phyloP scores from a whole-genome alignment of 2,329 filamentous ascomycete species.

The Didymella keratinophila region DNA sequence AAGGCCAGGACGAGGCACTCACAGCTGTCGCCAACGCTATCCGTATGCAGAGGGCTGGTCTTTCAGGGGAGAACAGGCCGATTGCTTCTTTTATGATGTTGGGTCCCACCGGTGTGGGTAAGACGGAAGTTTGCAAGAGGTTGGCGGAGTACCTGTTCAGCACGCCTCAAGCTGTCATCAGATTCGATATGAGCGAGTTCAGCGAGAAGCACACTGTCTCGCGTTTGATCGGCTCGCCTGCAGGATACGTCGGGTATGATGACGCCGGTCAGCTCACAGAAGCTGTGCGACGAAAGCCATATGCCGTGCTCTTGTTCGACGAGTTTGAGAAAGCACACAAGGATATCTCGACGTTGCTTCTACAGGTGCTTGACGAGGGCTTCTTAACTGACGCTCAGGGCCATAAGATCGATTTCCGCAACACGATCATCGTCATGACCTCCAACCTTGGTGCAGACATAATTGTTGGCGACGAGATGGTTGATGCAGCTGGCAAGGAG shows the following conservation, averaged over 20 bases:
- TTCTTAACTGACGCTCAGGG: conserved; percentile 95
- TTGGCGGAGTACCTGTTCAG: conserved; percentile 93
- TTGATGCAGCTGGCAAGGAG: conserved; percentile 64
- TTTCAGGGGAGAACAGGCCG: conserved; percentile 90
- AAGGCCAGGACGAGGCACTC: conserved; percentile 93
- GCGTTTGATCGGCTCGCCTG: conserved; percentile 88
- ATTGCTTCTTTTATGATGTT: conserved; percentile 97
- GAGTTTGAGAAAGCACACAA: conserved; percentile 98
- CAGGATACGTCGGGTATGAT: conserved; percentile 93
- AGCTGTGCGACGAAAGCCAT: conserved; percentile 92
- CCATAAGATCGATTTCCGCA: conserved; percentile 95
- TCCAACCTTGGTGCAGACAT: conserved; percentile 95
- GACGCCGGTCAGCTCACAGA: conserved; percentile 96
- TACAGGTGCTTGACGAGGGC: conserved; percentile 95
- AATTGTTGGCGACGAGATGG: conserved; percentile 76
- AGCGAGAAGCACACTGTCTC: conserved; percentile 97
- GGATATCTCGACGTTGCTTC: conserved; percentile 88
- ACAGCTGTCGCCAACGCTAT: conserved; percentile 92
- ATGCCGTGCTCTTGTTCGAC: conserved; percentile 92
- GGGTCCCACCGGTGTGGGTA: conserved; percentile 94
- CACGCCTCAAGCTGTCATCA: conserved; percentile 85
- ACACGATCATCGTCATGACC: conserved; percentile 95
- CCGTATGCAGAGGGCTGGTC: conserved; percentile 87
- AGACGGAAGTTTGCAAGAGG: conserved; percentile 97
- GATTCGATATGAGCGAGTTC: conserved; percentile 98